These are phyloP conservation scores for Ceratobasidium sp. DNA, from an alignment of 1,284 basidiomycete genomes.

Conservation along the genomic window DNA sequence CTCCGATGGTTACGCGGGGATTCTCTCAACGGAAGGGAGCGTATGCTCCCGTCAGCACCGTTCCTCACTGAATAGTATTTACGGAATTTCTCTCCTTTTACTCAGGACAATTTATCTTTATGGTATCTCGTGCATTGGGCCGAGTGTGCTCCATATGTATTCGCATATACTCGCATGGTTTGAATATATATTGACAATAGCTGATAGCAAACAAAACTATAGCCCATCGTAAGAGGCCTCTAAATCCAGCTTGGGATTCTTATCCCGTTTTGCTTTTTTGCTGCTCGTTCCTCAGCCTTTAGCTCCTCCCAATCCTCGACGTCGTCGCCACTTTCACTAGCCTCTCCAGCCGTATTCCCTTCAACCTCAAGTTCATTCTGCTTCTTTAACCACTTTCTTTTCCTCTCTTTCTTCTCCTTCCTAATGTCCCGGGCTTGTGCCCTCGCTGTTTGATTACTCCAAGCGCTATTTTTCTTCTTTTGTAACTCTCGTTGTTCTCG, in stretches of 20 bases:
- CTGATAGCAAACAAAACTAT: too few relatives aligned
- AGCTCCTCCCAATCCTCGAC: conserved; percentile 71
- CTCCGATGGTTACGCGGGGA: neutral
- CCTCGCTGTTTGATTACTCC: conserved; percentile 72
- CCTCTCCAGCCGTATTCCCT: conserved; percentile 47
- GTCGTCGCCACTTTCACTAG: conserved; percentile 46
- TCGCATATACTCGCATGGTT: neutral
- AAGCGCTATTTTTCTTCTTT: conserved; percentile 71
- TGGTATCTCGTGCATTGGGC: neutral
- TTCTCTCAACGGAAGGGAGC: conserved; percentile 1
- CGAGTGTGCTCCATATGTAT: neutral
- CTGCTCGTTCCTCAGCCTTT: conserved; percentile 71
- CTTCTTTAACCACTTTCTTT: conserved; percentile 70
- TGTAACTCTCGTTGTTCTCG: conserved; percentile 53
- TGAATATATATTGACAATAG: too few relatives aligned
- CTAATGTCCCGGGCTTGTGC: conserved; percentile 71
- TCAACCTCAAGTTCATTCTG: conserved; percentile 42
- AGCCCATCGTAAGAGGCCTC: neutral
- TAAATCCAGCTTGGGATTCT: neutral
- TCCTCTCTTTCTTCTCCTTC: conserved; percentile 72
- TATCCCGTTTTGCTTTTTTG: conserved; percentile 63
- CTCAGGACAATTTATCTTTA: conserved; percentile 3
- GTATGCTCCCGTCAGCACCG: conserved; percentile 17
- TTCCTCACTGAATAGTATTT: neutral
- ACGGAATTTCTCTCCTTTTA: too few relatives aligned